Percentiles rank a stretch among this genome's conserved stretches.
These are phyloP conservation scores for Juncus inflexus DNA, from an alignment of 176 grass and related monocot genomes.

Conservation along the genomic window DNA sequence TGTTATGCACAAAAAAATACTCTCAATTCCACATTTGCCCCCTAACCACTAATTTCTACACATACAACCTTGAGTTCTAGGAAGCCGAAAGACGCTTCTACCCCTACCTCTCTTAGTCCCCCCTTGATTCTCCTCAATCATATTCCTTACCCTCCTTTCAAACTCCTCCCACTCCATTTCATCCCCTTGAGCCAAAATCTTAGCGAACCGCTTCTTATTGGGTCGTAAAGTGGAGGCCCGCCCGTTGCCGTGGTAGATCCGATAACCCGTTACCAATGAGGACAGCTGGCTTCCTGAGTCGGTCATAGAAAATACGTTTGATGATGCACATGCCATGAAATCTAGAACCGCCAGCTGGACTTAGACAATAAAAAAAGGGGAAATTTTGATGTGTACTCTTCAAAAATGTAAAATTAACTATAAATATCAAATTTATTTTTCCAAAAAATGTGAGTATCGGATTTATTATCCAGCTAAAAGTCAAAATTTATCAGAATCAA, in stretches of 20 bases:
- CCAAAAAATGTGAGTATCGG: no score
- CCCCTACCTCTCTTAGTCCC: conserved; percentile 53
- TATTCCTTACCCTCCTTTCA: conserved; percentile 58
- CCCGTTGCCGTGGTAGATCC: conserved; percentile 78
- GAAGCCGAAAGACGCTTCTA: conserved; percentile 79
- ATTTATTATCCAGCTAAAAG: no score
- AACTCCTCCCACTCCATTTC: conserved; percentile 59
- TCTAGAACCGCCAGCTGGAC: conserved; percentile 76
- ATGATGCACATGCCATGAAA: conserved; percentile 82
- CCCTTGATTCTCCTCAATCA: conserved; percentile 85
- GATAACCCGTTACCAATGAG: conserved; percentile 78
- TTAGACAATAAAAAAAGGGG: neutral
- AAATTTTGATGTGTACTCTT: no score
- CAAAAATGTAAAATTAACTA: no score
- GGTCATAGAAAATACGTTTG: conserved; percentile 91
- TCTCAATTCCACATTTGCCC: neutral
- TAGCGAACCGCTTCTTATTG: conserved; percentile 77
- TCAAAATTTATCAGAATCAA: no score
- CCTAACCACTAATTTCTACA: conserved; percentile 42
- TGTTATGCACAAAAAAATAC: no score
- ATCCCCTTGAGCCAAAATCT: conserved; percentile 53
- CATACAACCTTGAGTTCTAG: conserved; percentile 89
- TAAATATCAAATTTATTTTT: no score
- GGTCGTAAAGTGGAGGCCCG: conserved; percentile 67
- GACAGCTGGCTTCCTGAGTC: conserved; percentile 96